These are phyloP conservation scores for Nitzschia sp. DNA, from an alignment of 108 stramenopile genomes.

Conservation along the genomic window DNA sequence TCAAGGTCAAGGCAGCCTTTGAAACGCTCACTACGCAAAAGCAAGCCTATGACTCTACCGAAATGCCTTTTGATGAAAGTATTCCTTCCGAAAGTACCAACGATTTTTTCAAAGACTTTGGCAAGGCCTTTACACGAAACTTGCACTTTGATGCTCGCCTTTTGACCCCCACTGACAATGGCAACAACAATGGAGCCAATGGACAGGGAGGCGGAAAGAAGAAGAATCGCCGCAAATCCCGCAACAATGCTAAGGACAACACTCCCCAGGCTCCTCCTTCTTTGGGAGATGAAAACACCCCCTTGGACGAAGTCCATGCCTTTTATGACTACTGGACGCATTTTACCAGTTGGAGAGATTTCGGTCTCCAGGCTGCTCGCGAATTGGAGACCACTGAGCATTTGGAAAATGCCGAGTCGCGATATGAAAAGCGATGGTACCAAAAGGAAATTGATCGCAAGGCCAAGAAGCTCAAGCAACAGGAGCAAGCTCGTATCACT, in stretches of 20 bases:
- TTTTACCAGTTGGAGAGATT: conserved; percentile 97
- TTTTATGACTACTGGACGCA: conserved; percentile 98
- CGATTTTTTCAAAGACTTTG: conserved; percentile 43
- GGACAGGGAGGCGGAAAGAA: conserved; percentile 21
- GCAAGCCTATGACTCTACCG: conserved; percentile 90
- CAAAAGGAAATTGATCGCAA: conserved; percentile 93
- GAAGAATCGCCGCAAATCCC: conserved; percentile 39
- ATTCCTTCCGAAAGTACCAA: conserved; percentile 60
- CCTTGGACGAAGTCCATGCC: conserved; percentile 79
- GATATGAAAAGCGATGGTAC: conserved; percentile 98
- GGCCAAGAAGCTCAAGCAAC: conserved; percentile 89
- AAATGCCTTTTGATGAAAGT: conserved; percentile 90
- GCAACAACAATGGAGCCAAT: conserved; percentile 18
- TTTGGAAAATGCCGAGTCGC: conserved; percentile 81
- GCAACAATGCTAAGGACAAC: conserved; percentile 16
- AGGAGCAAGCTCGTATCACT: conserved; percentile 89
- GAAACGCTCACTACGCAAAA: conserved; percentile 82
- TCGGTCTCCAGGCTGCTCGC: conserved; percentile 72
- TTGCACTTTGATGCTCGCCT: conserved; percentile 81
- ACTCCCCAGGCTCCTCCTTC: conserved; percentile 51
- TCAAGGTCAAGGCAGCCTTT: conserved; percentile 93
- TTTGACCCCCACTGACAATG: conserved; percentile 12
- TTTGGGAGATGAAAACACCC: conserved; percentile 86
- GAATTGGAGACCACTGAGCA: conserved; percentile 76
- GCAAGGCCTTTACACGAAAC: conserved; percentile 83